Conservation (phyloP, 345 rosid genomes). For the Physaria fendleri region DNA sequence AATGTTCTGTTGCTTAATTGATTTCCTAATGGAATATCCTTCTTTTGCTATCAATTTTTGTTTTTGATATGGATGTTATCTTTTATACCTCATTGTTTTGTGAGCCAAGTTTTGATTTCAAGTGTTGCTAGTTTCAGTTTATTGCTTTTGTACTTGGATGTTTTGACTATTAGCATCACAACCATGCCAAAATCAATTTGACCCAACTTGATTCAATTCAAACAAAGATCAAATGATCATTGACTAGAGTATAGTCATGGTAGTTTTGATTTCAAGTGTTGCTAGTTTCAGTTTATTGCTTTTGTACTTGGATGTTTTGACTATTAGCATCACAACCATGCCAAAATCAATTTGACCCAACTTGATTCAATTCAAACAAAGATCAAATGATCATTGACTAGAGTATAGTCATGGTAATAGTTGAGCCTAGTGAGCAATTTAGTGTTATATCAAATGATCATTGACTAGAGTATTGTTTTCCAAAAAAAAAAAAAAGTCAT, state of each 20-base stretch:
- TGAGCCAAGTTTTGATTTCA: slow-evolving; percentile 8
- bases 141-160: not conserved
- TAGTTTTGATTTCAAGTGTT: not conserved
- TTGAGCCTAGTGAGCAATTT: no score
- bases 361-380: no score
- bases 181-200: no score
- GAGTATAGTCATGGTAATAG: no score
- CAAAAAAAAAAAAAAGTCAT: no score
- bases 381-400: slow-evolving; percentile 1
- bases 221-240: not conserved
- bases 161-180: not conserved
- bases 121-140: slow-evolving; percentile 9
- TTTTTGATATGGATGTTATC: not conserved
- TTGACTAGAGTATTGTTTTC: not conserved
- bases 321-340: not conserved
- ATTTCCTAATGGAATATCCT: slow-evolving; percentile 18
- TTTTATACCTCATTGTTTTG: not conserved
- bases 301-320: slow-evolving; percentile 1
- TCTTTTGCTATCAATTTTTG: slow-evolving; percentile 4
- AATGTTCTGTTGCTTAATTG: slow-evolving; percentile 29
- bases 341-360: no score
- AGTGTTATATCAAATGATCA: not conserved
- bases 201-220: no score
- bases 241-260: not conserved
- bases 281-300: not conserved